Conservation (phyloP, 805 yeast genomes). For the Wickerhamiella occidentalis region DNA sequence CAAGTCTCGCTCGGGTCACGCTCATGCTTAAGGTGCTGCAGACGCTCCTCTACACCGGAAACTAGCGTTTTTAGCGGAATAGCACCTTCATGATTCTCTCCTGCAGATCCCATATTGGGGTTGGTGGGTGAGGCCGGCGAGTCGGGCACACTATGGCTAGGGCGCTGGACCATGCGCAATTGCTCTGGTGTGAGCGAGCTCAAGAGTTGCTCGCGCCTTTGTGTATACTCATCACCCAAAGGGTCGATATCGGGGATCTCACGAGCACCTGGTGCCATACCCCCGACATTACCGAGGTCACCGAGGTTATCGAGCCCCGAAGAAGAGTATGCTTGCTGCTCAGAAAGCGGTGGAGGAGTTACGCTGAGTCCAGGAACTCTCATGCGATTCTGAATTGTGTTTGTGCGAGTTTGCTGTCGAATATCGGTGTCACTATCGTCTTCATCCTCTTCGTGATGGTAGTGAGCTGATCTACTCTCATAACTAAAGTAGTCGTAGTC, state of each 20-base stretch:
- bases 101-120: neutral
- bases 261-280: constrained; percentile 27
- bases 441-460: constrained; percentile 3
- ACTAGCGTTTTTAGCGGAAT: constrained; percentile 6
- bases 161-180: neutral
- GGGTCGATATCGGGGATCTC: constrained; percentile 16
- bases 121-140: neutral
- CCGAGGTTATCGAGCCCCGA: constrained; percentile 1
- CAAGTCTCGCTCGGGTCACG: constrained; percentile 1
- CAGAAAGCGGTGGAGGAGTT: constrained; percentile 6
- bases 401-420: constrained; percentile 2
- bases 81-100: neutral
- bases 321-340: neutral
- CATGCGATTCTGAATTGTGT: constrained; percentile 5
- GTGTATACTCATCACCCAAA: constrained; percentile 18
- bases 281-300: constrained; percentile 19
- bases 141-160: constrained; percentile 2
- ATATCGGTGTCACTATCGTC: constrained; percentile 2
- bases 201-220: constrained; percentile 18
- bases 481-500: constrained; percentile 1
- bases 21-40: constrained; percentile 17
- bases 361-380: constrained; percentile 7
- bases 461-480: neutral
- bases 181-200: constrained; percentile 5
- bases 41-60: constrained; percentile 18